Percentiles rank a stretch among this genome's conserved stretches.
These are phyloP conservation scores for Lippia alba DNA, from an alignment of 305 asterid genomes.

Conservation along the genomic window DNA sequence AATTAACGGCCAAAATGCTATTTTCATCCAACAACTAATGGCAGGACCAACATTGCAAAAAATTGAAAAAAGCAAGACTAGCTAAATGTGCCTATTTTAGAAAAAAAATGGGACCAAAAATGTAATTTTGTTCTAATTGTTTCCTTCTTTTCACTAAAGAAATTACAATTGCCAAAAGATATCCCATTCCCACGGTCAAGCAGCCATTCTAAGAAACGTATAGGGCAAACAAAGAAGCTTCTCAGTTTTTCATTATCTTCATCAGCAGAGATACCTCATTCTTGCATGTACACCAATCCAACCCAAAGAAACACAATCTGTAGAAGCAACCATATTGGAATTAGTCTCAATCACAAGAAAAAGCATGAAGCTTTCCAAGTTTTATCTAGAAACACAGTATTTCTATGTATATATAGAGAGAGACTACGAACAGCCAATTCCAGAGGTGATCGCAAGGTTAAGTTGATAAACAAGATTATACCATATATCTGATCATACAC, in stretches of 20 bases:
- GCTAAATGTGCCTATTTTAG: no score
- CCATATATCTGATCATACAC: neutral
- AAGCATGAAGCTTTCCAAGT: neutral
- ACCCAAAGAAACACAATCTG: conserved; percentile 32
- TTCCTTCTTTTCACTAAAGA: conserved; percentile 25
- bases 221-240: conserved; percentile 13
- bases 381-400: neutral
- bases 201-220: conserved; percentile 21
- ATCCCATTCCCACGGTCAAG: neutral
- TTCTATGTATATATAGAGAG: neutral
- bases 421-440: neutral
- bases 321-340: conserved; percentile 56
- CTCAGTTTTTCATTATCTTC: neutral
- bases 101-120: no score
- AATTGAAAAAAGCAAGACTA: no score
- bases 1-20: no score
- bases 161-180: conserved; percentile 28
- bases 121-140: no score
- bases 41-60: no score
- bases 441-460: neutral
- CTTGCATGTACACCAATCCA: conserved; percentile 24
- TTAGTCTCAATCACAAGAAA: conserved; percentile 47
- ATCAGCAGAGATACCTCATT: conserved; percentile 34
- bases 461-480: neutral
- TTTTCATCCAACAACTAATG: no score